Base-by-base conservation (phyloP, 2,329 filamentous ascomycete species). In the Eurotiales sp. region DNA sequence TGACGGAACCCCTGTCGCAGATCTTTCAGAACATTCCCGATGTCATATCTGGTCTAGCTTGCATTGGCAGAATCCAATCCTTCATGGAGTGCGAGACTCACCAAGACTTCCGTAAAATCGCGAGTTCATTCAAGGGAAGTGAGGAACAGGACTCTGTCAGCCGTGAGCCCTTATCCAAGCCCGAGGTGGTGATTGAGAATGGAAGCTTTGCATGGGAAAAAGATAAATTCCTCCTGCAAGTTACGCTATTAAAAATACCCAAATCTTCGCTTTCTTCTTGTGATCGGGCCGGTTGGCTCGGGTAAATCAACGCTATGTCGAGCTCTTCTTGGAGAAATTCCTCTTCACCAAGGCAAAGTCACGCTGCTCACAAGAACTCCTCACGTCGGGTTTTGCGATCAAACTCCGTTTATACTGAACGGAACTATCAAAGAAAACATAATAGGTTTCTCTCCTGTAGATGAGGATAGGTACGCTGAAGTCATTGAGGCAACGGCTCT, bases 351-450 rank as follows among this genome's bases (percentile, higher is more conserved):
- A 29, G 67, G 65, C 10, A 57, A 6, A 4, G 40, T 50, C 19
- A 41, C 27, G 3, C 25, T 50, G 27, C 22, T 27, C 37, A 42
- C 21, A n/a, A 12, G 17, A 12, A 32, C 63, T 1, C 34, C 56
- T 4, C 64, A 64, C 34, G 60, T 73, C 15, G 70, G 71, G 4
- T 74, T 66, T 53, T 74, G 71, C 56, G 68, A 70, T 45, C 64
- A 67, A 46, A 60, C 59, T 15, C 61, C 64, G 4, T 67, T 61
- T 51, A 55, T 60, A 30, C 58, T 58, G 42, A 68, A 69, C 47
- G 58, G 55, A 3, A 62, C 66, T 10, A 60, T 70, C 44, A 57
- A 56, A 46, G 56, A 66, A 22, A 68, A 61, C 32, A 66, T 69
- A 27, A 36, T 61, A 3, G 61, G 59, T 2, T 61, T 61, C 32